Base-by-base conservation (phyloP, 306 rosid species). In the Alnus glutinosa region DNA sequence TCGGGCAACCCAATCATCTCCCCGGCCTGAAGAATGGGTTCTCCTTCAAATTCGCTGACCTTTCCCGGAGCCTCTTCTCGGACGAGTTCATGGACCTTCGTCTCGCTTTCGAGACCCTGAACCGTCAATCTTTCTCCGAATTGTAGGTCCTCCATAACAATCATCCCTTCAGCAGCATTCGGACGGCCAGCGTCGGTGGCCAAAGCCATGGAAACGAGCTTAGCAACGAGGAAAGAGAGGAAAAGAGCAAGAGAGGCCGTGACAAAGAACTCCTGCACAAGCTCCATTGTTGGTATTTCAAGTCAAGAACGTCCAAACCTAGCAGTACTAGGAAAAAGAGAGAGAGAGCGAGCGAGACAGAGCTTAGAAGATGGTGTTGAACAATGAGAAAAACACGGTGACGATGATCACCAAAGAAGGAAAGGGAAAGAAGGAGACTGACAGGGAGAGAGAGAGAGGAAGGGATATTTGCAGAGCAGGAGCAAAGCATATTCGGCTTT, bases 401-500 rank as follows among this genome's bases (percentile, higher is more conserved):
- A 49, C 37, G 1, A 59, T 46, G 11, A 78, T 57, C 3, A 64
- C 13, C 36, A 70, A 48, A 42, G 11, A 42, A 30, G 13, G 37
- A 42, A 71, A 77, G 68, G 70, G 73, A 77, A 76, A 68, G 54
- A n/a, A 7, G 6, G 46, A 42, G 46, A 42, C 1, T 1, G 46
- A 42, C 8, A 42, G 46, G 0, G 13, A 81, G 70, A 47, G 1
- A 4, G 44, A 42, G n/a, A 49, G 83, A 82, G 84, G 67, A 87
- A 86, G 54, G 82, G 86, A 79, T 85, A 83, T 81, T 55, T 79
- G 85, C 64, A 44, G 62, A 75, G 76, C 79, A 77, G 64, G 87
- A 75, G 87, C 67, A 85, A 89, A 83, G 97, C 89, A 91, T 88
- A 88, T 91, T 89, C 97, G 68, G 74, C 75, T 63, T 59, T 59